These are phyloP conservation scores for Emericellopsis terricola DNA, from an alignment of 495 filamentous ascomycete species.

Conservation along the genomic window DNA sequence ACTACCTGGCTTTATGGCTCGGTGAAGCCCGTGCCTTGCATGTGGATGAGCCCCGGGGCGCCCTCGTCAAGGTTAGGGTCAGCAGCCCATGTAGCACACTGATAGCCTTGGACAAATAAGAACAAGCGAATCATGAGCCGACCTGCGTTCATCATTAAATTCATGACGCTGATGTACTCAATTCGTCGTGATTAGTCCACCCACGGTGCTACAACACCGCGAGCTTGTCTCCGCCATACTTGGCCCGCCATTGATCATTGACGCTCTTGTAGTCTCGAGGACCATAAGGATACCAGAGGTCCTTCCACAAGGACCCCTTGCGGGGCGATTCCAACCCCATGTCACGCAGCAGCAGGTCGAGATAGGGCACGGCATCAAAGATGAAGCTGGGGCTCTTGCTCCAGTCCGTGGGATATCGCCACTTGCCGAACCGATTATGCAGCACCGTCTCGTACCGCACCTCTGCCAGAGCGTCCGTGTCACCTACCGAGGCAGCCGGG, in stretches of 20 bases:
- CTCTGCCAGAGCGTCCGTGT: conserved; percentile 10
- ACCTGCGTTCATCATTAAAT: too few species aligned
- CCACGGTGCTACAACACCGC: too few species aligned
- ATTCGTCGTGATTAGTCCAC: too few species aligned
- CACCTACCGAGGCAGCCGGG: conserved; percentile 2
- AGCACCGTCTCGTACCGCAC: conserved; percentile 39
- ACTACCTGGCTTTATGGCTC: conserved; percentile 46
- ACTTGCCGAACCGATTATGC: conserved; percentile 47
- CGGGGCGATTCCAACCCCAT: conserved; percentile 33
- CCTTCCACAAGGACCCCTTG: conserved; percentile 25
- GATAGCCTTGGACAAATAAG: too few species aligned
- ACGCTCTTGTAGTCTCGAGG: conserved; percentile 42
- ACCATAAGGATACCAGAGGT: conserved; percentile 37
- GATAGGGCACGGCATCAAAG: conserved; percentile 62
- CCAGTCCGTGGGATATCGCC: conserved; percentile 48
- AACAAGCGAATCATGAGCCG: too few species aligned
- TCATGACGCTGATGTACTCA: too few species aligned
- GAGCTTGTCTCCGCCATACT: conserved; percentile 1
- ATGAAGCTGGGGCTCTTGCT: conserved; percentile 54
- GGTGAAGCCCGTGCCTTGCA: too few species aligned
- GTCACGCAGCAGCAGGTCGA: conserved; percentile 52
- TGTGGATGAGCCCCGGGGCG: too few species aligned
- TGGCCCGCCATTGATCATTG: conserved; percentile 14
- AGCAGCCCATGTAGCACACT: too few species aligned
- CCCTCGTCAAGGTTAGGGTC: too few species aligned